Evolutionary conservation across 768 basidiomycete genomes (phyloP), one percentile per base, ranked within the genome.

Genomic region (Albatrellus ellisii): DNA sequence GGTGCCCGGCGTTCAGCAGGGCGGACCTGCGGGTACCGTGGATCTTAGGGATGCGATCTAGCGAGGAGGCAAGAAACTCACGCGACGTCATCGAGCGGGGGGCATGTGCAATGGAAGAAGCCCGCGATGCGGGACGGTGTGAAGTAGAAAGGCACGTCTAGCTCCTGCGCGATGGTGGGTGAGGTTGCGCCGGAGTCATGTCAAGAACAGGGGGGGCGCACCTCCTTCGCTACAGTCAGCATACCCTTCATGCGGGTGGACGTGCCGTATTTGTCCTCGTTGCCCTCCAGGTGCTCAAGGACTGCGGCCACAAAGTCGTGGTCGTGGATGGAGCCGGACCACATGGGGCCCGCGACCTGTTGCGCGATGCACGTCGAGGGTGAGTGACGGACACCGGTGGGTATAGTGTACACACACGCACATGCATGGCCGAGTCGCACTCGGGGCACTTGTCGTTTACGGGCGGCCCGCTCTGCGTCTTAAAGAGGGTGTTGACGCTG

Each of bases 281-380:
- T 71, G 12, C 56, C 59, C 43, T 79, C 75, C 10, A 92, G 64
- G 52, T 91, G 84, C 17, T 71, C 65, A 24, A 95, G 63, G 11
- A 94, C 79, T 48, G 74, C 73, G n/a, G 62, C 57, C 4, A 89
- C 69, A 52, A 97, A 99, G 5, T 64, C 66, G 1, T 63, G 51
- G 55, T 90, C 72, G 54, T 99, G 95, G 18, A 99, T 61, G 1
- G 81, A 75, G 1, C 82, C 91, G 4, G 83, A 78, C 95, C 95
- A 98, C 86, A 99, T 92, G 0, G 95, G 95, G 1, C 95, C 95
- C 15, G 84, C 88, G 26, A 91, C 56, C 89, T 94, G 47, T 31
- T 37, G 22, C 31, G 36, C 17, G 14, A 43, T 39, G 41, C 34
- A 31, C 29, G 11, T 22, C 11, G 35, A 6, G 18, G 33, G 35